Conservation (phyloP, 257 asterid species). For the Echium plantagineum region DNA sequence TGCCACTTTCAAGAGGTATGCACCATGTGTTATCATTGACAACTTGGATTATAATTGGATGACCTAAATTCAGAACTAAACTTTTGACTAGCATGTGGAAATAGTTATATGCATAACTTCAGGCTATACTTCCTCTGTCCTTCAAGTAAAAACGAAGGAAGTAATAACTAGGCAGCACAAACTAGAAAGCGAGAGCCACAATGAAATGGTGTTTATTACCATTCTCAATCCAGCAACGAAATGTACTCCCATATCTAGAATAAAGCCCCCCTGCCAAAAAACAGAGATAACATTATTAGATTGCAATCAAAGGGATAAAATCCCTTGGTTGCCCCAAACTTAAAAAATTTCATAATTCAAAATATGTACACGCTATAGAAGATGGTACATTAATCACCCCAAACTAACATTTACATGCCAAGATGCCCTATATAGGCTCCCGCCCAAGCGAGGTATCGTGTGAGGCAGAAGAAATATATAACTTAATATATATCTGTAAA, state of each 20-base stretch:
- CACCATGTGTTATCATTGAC: neutral
- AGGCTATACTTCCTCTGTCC: neutral
- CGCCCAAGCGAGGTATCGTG: too few species aligned
- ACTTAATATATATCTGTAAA: too few species aligned
- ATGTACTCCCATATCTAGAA: constrained; percentile 96
- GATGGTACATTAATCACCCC: too few species aligned
- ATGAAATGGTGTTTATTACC: constrained; percentile 33
- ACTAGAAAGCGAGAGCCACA: neutral
- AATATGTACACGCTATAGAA: too few species aligned
- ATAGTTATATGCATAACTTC: too few species aligned
- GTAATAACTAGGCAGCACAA: neutral
- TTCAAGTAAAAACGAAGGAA: neutral
- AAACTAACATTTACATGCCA: too few species aligned
- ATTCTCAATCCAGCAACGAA: constrained; percentile 78
- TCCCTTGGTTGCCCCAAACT: neutral
- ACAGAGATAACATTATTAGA: constrained; percentile 1
- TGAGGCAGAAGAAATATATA: too few species aligned
- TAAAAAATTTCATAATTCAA: too few species aligned
- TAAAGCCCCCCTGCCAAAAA: constrained; percentile 86
- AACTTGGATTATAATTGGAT: neutral
- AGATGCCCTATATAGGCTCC: too few species aligned
- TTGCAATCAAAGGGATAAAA: neutral
- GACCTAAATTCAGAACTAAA: neutral
- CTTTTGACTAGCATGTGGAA: neutral
- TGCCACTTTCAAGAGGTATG: neutral